These are phyloP conservation scores for Backusella psychrophila DNA, from an alignment of 192 early-diverging fungal genomes.

Conservation along the genomic window DNA sequence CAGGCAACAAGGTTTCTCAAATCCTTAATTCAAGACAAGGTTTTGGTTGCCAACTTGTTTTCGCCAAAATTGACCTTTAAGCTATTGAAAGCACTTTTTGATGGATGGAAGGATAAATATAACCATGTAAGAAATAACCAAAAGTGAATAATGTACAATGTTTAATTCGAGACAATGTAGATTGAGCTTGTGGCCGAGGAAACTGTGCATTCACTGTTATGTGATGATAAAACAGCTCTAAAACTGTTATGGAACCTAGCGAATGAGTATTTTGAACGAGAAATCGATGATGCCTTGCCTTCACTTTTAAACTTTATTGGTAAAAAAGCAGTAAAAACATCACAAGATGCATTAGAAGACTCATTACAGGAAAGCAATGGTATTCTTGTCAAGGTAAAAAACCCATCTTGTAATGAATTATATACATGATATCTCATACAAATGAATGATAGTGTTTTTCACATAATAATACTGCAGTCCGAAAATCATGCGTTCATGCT, in stretches of 20 bases:
- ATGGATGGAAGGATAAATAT: not conserved
- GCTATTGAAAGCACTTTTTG: not conserved
- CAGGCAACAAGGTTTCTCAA: not conserved
- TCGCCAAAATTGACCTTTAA: not conserved
- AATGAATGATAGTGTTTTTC: not conserved
- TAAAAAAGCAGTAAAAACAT: not conserved
- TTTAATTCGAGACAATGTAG: not conserved
- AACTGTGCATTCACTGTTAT: not conserved
- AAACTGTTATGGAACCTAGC: not conserved
- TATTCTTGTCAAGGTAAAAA: not conserved
- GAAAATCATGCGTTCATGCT: constrained; percentile 3
- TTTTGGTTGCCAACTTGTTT: not conserved
- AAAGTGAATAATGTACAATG: not conserved
- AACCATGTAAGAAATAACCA: not conserved
- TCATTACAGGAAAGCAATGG: not conserved
- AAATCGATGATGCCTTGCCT: not conserved
- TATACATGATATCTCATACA: not conserved
- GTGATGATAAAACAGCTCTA: constrained; percentile 1
- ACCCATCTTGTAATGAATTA: too few species aligned
- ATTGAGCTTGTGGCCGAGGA: not conserved
- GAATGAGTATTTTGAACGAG: not conserved
- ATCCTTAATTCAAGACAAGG: not conserved
- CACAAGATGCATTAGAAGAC: not conserved
- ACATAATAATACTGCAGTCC: not conserved
- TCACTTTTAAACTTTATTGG: not conserved